Conservation (phyloP, 495 filamentous ascomycete species). For the Podospora fimiseda region DNA sequence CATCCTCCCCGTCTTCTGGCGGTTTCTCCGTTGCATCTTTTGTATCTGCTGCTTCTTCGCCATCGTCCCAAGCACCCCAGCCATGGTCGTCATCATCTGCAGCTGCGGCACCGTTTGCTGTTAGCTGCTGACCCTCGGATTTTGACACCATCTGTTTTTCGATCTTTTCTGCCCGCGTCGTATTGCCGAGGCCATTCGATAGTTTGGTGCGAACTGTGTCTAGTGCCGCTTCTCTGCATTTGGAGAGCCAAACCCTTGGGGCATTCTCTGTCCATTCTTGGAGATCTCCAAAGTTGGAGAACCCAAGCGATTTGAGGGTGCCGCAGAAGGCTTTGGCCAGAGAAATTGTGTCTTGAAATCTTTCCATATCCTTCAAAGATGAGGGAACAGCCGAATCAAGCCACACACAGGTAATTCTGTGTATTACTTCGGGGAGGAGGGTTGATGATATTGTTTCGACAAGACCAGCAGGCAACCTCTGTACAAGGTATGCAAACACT, state of each 20-base stretch:
- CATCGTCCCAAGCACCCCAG: constrained; percentile 71
- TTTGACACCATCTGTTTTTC: constrained; percentile 74
- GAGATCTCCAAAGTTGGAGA: constrained; percentile 63
- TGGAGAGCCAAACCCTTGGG: constrained; percentile 78
- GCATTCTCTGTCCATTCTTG: constrained; percentile 74
- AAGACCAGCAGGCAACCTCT: constrained; percentile 58
- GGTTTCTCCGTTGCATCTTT: constrained; percentile 2
- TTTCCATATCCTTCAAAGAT: constrained; percentile 58
- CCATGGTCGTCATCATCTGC: constrained; percentile 50
- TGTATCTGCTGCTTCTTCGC: constrained; percentile 37
- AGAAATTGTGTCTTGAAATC: constrained; percentile 60
- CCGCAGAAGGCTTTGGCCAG: constrained; percentile 56
- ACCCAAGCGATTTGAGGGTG: constrained; percentile 54
- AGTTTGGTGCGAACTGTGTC: constrained; percentile 65
- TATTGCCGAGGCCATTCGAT: constrained; percentile 52
- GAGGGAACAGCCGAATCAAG: constrained; percentile 70
- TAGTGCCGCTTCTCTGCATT: constrained; percentile 69
- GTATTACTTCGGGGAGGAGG: constrained; percentile 60
- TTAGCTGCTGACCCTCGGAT: constrained; percentile 56
- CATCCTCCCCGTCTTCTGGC: constrained; percentile 33
- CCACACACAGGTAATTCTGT: constrained; percentile 63
- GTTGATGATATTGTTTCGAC: constrained; percentile 54
- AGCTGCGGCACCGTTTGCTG: constrained; percentile 43
- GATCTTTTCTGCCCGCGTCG: constrained; percentile 67
- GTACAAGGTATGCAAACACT: constrained; percentile 59